Base-by-base conservation (phyloP, 2,329 filamentous ascomycete species). In the Pestalotiopsis sp. region DNA sequence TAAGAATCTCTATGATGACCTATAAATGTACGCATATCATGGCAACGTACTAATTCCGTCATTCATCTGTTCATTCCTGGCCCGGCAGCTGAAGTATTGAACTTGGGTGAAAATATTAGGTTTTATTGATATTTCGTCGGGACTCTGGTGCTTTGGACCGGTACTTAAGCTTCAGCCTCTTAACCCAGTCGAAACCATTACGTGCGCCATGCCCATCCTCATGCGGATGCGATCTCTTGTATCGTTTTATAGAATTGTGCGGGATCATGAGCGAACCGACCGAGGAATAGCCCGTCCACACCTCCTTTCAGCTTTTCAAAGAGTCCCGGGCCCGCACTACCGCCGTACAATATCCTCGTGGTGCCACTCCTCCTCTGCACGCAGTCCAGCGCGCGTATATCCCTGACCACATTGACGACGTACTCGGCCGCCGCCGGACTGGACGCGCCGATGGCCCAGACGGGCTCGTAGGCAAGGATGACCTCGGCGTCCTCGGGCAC, bases 391-490 rank as follows among this genome's bases (percentile, higher is more conserved):
- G 75, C 74, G 66, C 90, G 84, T 62, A 94, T 84, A 20, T 87
- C 88, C 73, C 85, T 85, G 17, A 92, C 89, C 1, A 96, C 92
- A 48, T 83, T 86, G 3, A 91, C 85, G 0, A 97, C 91, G 75
- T 97, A 91, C 69, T 90, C 89, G 20, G 90, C 86, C 7, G 85
- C 85, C 0, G 93, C 93, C 2, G 93, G 93, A 74, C 90, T 83
- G 1, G 86, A 82, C 10, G 92, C 90, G 0, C 93, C 93, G 78
- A 96, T 97, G 0, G 93, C 93, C 93, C 93, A 97, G 1, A 96
- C 92, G 7, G 93, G 93, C 81, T 97, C 93, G 75, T 97, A 97
- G 0, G 93, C 93, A 67, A 97, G 85, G 6, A 95, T 87, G 4
- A 96, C 85, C 61, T 94, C 90, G 0, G 89, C 87, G 17, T 88